Evolutionary conservation across 1,284 basidiomycete genomes (phyloP).

Genomic region (Omphalotus olearius): DNA sequence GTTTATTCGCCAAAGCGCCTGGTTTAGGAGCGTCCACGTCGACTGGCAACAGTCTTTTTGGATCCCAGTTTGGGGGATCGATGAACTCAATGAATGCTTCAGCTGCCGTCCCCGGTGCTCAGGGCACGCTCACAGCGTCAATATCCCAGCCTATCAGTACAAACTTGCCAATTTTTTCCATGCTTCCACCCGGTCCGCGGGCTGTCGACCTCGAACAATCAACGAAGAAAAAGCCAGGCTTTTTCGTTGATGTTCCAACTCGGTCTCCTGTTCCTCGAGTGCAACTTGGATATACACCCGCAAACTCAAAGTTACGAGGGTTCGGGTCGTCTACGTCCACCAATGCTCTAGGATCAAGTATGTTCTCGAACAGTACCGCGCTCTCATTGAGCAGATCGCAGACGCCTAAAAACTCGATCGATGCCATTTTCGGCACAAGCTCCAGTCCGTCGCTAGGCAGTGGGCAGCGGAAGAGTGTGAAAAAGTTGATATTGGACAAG

Average conservation of each 20-base stretch:
- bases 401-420: constrained; percentile 42
- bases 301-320: constrained; percentile 65
- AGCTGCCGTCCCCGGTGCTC: constrained; percentile 33
- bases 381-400: constrained; percentile 45
- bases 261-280: constrained; percentile 60
- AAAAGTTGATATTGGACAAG: constrained; percentile 90
- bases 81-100: constrained; percentile 37
- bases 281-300: constrained; percentile 58
- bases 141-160: constrained; percentile 89
- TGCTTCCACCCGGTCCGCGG: constrained; percentile 68
- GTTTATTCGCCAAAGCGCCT: constrained; percentile 44
- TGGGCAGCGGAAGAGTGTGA: constrained; percentile 81
- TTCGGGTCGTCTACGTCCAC: constrained; percentile 47
- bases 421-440: constrained; percentile 51
- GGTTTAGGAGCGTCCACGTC: constrained; percentile 32
- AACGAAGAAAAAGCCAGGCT: constrained; percentile 68
- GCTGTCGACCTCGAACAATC: constrained; percentile 54
- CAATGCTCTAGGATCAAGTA: constrained; percentile 30
- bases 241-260: constrained; percentile 67
- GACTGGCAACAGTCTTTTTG: constrained; percentile 43
- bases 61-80: constrained; percentile 29
- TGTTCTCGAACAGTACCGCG: constrained; percentile 42
- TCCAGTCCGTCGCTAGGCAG: constrained; percentile 71
- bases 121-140: constrained; percentile 71
- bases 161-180: constrained; percentile 73